A percentile compares a stretch with the other conserved stretches of the same genome.
Evolutionary conservation across 768 basidiomycete species (phyloP).

Genomic region (Cubamyces sp.): DNA sequence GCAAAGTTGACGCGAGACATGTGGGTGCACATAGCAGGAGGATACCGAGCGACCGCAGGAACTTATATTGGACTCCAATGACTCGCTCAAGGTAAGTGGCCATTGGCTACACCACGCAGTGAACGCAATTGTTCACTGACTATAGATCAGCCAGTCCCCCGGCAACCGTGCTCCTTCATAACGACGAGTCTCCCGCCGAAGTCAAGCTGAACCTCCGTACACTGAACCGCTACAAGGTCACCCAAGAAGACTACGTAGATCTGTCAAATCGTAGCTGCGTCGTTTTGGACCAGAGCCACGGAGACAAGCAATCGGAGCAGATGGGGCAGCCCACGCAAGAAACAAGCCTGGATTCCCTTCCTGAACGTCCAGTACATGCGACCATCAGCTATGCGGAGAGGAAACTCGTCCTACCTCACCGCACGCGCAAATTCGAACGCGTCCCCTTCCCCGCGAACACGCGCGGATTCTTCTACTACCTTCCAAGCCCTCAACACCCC

Average conservation of each 20-base stretch:
- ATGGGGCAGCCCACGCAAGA: not conserved
- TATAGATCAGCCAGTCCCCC: too few species aligned
- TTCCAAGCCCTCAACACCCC: not conserved
- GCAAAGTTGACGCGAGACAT: too few species aligned
- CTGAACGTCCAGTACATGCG: not conserved
- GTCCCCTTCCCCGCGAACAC: slow-evolving; percentile 8
- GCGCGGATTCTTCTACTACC: slow-evolving; percentile 18
- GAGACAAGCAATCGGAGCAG: not conserved
- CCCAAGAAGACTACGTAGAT: slow-evolving; percentile 5
- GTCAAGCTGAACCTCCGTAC: not conserved
- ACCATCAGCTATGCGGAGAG: not conserved
- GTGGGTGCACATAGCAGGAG: too few species aligned
- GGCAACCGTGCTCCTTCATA: not conserved
- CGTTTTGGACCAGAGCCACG: not conserved
- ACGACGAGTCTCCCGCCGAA: not conserved
- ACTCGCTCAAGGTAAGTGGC: too few species aligned
- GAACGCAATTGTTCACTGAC: too few species aligned
- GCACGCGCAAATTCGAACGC: not conserved
- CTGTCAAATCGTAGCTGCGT: not conserved
- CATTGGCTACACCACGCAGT: too few species aligned
- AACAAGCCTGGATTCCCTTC: too few species aligned
- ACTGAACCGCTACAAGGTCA: not conserved
- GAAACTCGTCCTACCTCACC: too few species aligned
- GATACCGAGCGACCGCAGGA: too few species aligned
- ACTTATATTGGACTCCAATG: too few species aligned